Percentiles rank a stretch among this genome's conserved stretches.
Conservation (phyloP, 257 asterid species). For the Osmanthus fragrans region DNA sequence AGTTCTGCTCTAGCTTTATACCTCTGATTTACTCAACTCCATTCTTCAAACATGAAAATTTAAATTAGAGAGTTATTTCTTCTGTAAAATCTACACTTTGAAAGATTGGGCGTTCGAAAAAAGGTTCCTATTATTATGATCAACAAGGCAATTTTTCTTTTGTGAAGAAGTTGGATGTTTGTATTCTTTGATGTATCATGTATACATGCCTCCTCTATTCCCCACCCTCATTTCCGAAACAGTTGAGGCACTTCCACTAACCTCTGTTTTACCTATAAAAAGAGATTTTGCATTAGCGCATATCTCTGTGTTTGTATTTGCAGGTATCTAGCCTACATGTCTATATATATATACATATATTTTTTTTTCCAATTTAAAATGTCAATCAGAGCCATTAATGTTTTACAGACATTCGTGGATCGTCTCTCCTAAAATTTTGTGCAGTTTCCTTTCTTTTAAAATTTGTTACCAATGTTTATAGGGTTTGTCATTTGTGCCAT, state of each 20-base stretch:
- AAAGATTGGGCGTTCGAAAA: conserved; percentile 1
- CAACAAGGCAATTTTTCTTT: neutral
- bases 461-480: neutral
- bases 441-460: neutral
- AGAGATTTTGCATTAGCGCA: neutral
- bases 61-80: conserved; percentile 10
- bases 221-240: neutral
- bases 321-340: neutral
- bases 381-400: neutral
- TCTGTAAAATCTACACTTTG: neutral
- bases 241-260: neutral
- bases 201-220: neutral
- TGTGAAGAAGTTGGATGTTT: neutral
- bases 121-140: neutral
- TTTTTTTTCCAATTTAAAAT: too few relatives aligned
- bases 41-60: conserved; percentile 12
- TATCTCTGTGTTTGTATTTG: neutral
- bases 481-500: neutral
- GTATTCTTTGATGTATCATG: neutral
- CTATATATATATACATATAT: too few relatives aligned
- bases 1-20: conserved; percentile 12
- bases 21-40: conserved; percentile 14
- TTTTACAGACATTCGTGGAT: neutral
- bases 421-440: neutral
- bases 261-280: neutral